Percentiles rank a stretch among this genome's conserved stretches.
Evolutionary conservation across 1,284 basidiomycete genomes (phyloP).

Genomic region (Cutaneotrichosporon sp.): DNA sequence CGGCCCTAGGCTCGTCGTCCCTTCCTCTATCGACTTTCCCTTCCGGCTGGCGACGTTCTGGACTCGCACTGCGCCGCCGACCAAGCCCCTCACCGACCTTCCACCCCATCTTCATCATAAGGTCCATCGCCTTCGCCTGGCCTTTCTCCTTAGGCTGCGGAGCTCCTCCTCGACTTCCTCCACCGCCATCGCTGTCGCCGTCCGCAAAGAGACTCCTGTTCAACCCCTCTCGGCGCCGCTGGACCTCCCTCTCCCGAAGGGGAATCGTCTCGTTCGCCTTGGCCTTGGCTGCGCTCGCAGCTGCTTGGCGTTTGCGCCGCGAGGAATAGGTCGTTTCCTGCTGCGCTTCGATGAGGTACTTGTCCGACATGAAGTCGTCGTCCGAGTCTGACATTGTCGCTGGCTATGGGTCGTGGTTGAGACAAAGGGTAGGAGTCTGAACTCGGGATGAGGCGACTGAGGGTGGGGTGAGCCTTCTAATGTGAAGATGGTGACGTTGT

Average conservation of each 20-base stretch:
- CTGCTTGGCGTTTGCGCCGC: conserved; percentile 21
- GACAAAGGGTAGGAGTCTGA: no score
- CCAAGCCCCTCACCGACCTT: conserved; percentile 45
- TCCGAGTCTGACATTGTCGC: conserved; percentile 46
- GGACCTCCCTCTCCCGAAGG: conserved; percentile 28
- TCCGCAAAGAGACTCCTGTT: conserved; percentile 35
- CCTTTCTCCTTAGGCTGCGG: conserved; percentile 7
- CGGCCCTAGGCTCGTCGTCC: conserved; percentile 9
- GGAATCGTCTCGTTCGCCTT: conserved; percentile 26
- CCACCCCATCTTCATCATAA: conserved; percentile 51
- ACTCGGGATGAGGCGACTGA: no score
- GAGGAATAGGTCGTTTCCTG: conserved; percentile 27
- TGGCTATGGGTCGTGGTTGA: no score
- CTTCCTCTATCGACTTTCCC: conserved; percentile 9
- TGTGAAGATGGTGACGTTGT: no score
- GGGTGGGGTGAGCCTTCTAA: no score
- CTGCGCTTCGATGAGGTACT: conserved; percentile 40
- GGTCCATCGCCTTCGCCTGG: conserved; percentile 39
- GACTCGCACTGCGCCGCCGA: conserved; percentile 20
- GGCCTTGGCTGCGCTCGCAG: conserved; percentile 26
- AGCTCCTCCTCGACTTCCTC: not conserved
- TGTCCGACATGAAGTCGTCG: conserved; percentile 51
- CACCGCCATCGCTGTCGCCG: not conserved
- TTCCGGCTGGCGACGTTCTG: conserved; percentile 11
- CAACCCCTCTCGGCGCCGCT: conserved; percentile 35